phyloP scores from a whole-genome alignment of 2,329 filamentous ascomycete species.

The Lachnellula willkommii region DNA sequence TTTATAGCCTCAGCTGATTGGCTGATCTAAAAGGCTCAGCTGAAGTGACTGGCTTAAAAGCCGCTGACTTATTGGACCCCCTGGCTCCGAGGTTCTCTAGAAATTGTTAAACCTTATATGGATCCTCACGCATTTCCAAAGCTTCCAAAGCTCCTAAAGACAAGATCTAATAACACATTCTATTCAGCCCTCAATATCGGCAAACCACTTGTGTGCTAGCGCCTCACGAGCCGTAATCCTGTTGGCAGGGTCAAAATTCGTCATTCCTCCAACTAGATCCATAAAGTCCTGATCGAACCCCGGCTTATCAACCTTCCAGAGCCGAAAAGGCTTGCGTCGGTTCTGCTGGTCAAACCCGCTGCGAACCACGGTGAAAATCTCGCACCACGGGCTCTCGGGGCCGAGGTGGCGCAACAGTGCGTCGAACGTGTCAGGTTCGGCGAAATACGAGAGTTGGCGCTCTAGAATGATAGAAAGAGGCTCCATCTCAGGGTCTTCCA shows the following conservation, averaged over 20 bases:
- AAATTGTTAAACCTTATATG: no score
- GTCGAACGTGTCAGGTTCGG: conserved; percentile 37
- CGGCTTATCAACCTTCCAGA: conserved; percentile 37
- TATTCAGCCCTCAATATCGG: no score
- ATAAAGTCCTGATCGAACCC: conserved; percentile 29
- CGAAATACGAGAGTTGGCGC: conserved; percentile 44
- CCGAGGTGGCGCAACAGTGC: conserved; percentile 39
- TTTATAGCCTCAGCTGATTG: no score
- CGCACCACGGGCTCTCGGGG: conserved; percentile 35
- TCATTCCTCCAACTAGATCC: conserved; percentile 37
- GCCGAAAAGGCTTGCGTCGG: conserved; percentile 38
- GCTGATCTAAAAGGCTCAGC: no score
- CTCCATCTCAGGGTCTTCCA: conserved; percentile 28
- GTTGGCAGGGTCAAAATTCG: conserved; percentile 36
- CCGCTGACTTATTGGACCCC: no score
- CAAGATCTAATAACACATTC: no score
- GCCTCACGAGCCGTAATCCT: conserved; percentile 37
- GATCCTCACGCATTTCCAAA: no score
- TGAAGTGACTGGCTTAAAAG: no score
- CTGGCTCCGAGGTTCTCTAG: no score
- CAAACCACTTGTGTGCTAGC: conserved; percentile 30
- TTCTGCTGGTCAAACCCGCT: conserved; percentile 38
- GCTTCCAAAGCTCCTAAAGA: no score
- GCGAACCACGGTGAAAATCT: conserved; percentile 35
- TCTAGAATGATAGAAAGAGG: conserved; percentile 32